Evolutionary conservation across 345 rosid species (phyloP).

Genomic region (Nephelium lappaceum): DNA sequence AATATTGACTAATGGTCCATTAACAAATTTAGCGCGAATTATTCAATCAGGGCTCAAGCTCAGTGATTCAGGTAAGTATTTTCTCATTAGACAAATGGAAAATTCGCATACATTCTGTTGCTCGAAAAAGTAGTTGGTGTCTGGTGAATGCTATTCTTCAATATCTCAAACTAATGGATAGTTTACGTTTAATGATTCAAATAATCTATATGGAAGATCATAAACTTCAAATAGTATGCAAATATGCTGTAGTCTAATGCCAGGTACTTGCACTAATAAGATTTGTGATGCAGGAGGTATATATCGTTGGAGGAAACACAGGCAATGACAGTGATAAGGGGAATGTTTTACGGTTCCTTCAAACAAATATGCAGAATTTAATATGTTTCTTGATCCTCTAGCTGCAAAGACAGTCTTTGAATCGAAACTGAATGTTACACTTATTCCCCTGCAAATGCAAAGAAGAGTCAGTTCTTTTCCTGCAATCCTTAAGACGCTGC

Average conservation of each 20-base stretch:
- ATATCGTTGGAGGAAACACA: conserved; percentile 85
- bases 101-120: no score
- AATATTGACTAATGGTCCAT: conserved; percentile 76
- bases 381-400: conserved; percentile 85
- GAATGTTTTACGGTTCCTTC: conserved; percentile 52
- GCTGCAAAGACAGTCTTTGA: conserved; percentile 75
- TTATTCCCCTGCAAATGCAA: conserved; percentile 69
- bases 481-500: conserved; percentile 32
- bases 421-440: conserved; percentile 62
- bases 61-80: conserved; percentile 58
- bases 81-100: no score
- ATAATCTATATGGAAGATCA: no score
- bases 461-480: conserved; percentile 49
- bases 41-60: conserved; percentile 39
- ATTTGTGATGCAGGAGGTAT: conserved; percentile 56
- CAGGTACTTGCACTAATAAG: neutral
- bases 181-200: no score
- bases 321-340: conserved; percentile 45
- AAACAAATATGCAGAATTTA: conserved; percentile 69
- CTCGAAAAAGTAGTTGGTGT: no score
- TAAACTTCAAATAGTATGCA: neutral
- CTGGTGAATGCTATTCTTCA: no score
- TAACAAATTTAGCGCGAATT: conserved; percentile 76
- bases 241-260: neutral
- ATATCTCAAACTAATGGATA: no score